These are phyloP conservation scores for Pleurotus tuoliensis DNA, from an alignment of 768 basidiomycete species.

Conservation along the genomic window DNA sequence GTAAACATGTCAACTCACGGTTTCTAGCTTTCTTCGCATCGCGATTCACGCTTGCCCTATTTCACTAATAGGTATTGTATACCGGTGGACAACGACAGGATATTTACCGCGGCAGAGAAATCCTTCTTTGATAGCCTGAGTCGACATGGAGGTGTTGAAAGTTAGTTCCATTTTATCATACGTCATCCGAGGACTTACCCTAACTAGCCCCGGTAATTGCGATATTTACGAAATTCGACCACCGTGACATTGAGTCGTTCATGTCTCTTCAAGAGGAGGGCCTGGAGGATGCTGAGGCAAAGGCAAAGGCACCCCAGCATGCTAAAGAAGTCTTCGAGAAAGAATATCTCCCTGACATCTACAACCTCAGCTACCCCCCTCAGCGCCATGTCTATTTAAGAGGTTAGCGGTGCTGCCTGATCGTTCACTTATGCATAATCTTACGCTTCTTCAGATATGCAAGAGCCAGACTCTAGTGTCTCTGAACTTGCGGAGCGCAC, in stretches of 20 bases:
- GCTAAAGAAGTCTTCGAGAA: background rate
- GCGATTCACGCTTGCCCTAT: background rate
- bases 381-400: background rate
- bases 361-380: background rate
- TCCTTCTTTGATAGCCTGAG: background rate
- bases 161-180: background rate
- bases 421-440: background rate
- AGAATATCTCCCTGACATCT: background rate
- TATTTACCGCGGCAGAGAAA: background rate
- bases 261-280: background rate
- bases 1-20: background rate
- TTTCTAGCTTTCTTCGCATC: no score
- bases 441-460: background rate
- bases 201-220: background rate
- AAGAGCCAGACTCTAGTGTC: background rate
- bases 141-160: background rate
- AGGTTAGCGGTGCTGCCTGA: background rate
- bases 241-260: background rate
- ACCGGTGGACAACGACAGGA: background rate
- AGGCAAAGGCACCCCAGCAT: background rate
- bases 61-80: background rate
- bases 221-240: conserved; percentile 5
- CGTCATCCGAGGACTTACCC: background rate
- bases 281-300: background rate
- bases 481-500: background rate